phyloP scores from a whole-genome alignment of 108 stramenopile genomes.

The Mediolabrus comicus region DNA sequence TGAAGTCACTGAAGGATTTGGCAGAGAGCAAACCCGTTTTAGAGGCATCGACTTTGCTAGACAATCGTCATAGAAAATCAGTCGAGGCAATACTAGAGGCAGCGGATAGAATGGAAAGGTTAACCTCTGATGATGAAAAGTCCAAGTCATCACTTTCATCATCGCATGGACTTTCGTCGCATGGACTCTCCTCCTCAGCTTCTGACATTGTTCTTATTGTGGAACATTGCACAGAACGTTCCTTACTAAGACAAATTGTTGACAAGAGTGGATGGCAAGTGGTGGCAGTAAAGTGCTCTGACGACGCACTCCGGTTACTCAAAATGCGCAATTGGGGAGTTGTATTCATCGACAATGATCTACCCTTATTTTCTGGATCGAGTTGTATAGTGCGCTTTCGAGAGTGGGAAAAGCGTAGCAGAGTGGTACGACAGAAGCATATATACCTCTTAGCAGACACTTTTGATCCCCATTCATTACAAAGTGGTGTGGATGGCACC shows the following conservation, averaged over 20 bases:
- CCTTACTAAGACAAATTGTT: slow-evolving; percentile 15
- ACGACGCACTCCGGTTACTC: slow-evolving; percentile 50
- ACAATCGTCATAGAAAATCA: neutral
- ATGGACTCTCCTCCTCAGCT: neutral
- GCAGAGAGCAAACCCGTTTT: slow-evolving; percentile 24
- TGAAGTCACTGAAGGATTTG: slow-evolving; percentile 58
- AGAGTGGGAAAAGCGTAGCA: slow-evolving; percentile 60
- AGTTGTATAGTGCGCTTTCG: slow-evolving; percentile 53
- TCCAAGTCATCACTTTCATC: slow-evolving; percentile 4
- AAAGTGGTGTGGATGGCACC: slow-evolving; percentile 63
- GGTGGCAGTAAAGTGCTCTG: slow-evolving; percentile 45
- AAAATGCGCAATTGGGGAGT: slow-evolving; percentile 67
- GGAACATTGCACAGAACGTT: neutral
- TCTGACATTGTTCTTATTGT: slow-evolving; percentile 26
- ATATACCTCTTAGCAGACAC: slow-evolving; percentile 40
- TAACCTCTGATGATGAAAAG: slow-evolving; percentile 20
- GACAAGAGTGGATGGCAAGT: slow-evolving; percentile 48
- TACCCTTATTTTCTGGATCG: slow-evolving; percentile 36
- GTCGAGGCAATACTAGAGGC: slow-evolving; percentile 4
- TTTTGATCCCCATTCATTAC: slow-evolving; percentile 21
- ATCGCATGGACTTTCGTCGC: neutral
- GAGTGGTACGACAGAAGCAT: slow-evolving; percentile 59
- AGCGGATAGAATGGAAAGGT: neutral
- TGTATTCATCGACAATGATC: slow-evolving; percentile 55
- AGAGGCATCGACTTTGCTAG: slow-evolving; percentile 9